Conservation (phyloP, 2,329 filamentous ascomycete species). For the Plectosphaerella cucumerina region DNA sequence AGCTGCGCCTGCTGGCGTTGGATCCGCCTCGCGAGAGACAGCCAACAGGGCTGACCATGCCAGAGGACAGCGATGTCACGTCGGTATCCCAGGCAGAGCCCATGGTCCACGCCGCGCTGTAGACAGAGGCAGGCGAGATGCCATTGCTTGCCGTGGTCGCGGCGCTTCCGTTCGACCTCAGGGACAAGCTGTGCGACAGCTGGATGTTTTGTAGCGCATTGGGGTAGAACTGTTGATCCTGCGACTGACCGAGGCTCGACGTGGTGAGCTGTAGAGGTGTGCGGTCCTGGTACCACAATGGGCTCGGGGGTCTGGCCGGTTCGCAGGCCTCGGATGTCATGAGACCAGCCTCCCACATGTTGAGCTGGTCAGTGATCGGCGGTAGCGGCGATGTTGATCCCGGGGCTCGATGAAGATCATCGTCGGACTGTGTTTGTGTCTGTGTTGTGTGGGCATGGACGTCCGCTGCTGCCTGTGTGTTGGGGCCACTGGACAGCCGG, state of each 20-base stretch:
- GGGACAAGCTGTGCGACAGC: slow-evolving; percentile 43
- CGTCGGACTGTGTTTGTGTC: not conserved
- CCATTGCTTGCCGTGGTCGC: slow-evolving; percentile 32
- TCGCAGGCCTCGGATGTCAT: not conserved
- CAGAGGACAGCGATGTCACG: slow-evolving; percentile 42
- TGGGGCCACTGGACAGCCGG: not conserved
- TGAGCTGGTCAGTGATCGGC: not conserved
- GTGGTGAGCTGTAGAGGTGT: slow-evolving; percentile 36
- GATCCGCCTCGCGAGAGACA: slow-evolving; percentile 18
- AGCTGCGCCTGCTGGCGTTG: slow-evolving; percentile 16
- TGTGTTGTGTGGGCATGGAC: not conserved
- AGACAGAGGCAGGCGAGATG: slow-evolving; percentile 45
- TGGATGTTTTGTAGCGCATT: slow-evolving; percentile 20
- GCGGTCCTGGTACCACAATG: slow-evolving; percentile 15
- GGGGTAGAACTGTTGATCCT: no score
- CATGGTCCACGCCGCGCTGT: slow-evolving; percentile 36
- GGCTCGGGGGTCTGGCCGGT: slow-evolving; percentile 12
- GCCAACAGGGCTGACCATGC: slow-evolving; percentile 27
- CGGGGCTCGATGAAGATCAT: not conserved
- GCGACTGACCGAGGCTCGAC: slow-evolving; percentile 23
- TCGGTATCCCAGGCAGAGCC: slow-evolving; percentile 35
- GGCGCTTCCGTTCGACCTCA: slow-evolving; percentile 39
- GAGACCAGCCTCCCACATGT: no score
- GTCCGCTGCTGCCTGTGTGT: not conserved
- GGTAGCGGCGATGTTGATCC: not conserved